These are phyloP conservation scores for Mallotus nudiflorus DNA, from an alignment of 345 rosid species.

Conservation along the genomic window DNA sequence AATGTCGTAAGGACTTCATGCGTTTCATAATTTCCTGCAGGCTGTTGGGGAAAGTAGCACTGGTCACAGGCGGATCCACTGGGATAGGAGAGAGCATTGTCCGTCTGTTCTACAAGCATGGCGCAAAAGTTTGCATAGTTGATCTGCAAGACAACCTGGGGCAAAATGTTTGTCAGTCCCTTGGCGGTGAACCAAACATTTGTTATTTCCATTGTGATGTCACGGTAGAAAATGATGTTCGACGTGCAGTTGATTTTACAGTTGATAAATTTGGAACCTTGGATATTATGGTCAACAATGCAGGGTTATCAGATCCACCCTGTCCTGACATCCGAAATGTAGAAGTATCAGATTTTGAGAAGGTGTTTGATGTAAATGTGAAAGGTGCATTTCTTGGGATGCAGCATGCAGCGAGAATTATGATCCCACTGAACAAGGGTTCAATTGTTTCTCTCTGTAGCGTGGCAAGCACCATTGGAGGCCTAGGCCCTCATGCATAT, in stretches of 20 bases:
- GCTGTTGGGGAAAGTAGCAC: conserved; percentile 70
- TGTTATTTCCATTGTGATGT: conserved; percentile 76
- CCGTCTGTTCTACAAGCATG: conserved; percentile 71
- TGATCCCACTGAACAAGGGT: conserved; percentile 70
- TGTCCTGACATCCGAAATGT: conserved; percentile 64
- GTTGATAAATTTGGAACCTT: conserved; percentile 60
- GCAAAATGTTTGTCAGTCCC: conserved; percentile 45
- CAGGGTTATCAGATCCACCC: conserved; percentile 64
- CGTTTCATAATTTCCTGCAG: conserved; percentile 28
- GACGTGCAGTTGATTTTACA: conserved; percentile 57
- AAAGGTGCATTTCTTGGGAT: conserved; percentile 79
- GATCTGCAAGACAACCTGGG: conserved; percentile 74
- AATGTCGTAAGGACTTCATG: too few species aligned
- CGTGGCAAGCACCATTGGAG: conserved; percentile 55
- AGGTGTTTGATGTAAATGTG: conserved; percentile 72
- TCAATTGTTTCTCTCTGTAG: conserved; percentile 65
- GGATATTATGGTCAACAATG: conserved; percentile 81
- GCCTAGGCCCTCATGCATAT: conserved; percentile 81
- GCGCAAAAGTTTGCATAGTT: conserved; percentile 70
- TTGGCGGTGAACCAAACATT: conserved; percentile 36
- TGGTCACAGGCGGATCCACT: conserved; percentile 82
- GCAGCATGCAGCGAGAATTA: conserved; percentile 87
- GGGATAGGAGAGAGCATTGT: conserved; percentile 91
- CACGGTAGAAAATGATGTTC: conserved; percentile 59
- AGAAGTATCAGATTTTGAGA: conserved; percentile 52